Conservation (phyloP, 768 basidiomycete genomes). For the Pulveroboletus sp. region DNA sequence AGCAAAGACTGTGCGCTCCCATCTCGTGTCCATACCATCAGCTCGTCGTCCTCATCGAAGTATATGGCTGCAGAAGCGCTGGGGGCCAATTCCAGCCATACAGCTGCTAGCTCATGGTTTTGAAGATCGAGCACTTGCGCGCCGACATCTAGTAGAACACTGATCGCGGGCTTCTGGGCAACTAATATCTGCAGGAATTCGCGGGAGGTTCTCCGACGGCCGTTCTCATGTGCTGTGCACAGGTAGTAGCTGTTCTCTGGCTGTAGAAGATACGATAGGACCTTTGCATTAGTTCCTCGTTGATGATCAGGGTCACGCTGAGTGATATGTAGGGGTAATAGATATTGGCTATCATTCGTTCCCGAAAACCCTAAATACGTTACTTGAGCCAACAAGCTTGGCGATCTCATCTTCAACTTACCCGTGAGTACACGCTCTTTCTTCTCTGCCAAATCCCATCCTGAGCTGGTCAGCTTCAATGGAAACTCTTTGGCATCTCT, state of each 20-base stretch:
- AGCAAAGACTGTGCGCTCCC: constrained; percentile 35
- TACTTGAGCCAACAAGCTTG: too few relatives aligned
- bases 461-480: too few relatives aligned
- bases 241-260: constrained; percentile 21
- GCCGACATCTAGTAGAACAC: constrained; percentile 50
- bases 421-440: too few relatives aligned
- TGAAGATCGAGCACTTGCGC: constrained; percentile 50
- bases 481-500: too few relatives aligned
- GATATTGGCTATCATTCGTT: constrained; percentile 26
- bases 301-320: constrained; percentile 22
- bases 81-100: constrained; percentile 35
- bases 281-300: constrained; percentile 13
- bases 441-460: too few relatives aligned
- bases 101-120: constrained; percentile 36
- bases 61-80: constrained; percentile 23
- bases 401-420: too few relatives aligned
- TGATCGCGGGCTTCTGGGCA: constrained; percentile 31
- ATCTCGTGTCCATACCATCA: constrained; percentile 36
- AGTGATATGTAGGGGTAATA: constrained; percentile 27
- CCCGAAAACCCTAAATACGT: constrained; percentile 20
- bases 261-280: constrained; percentile 20
- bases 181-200: constrained; percentile 32
- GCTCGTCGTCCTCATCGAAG: constrained; percentile 16
- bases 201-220: constrained; percentile 10
- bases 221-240: neutral